Evolutionary conservation across 2,329 filamentous ascomycete species (phyloP), one percentile per base, ranked within the genome.

Genomic region (Ascochyta koolunga): DNA sequence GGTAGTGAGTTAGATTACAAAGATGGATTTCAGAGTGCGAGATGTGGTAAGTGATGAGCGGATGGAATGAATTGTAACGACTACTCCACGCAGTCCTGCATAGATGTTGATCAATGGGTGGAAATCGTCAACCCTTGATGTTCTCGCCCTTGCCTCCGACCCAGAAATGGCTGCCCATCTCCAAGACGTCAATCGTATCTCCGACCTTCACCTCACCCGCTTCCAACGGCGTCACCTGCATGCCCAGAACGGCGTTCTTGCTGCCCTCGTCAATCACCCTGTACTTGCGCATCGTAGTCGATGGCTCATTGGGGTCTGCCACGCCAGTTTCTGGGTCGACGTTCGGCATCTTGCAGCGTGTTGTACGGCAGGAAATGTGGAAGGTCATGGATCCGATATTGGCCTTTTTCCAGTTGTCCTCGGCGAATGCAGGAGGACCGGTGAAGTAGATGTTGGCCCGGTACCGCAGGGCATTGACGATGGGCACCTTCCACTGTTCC

Each of bases 371-470:
- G 0, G 85, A 79, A 10, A 84, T 76, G 55, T 85, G 79, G 51
- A 82, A 83, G 13, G 78, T 77, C 2, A 58, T 33, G 0, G 78
- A 78, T 7, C 78, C 81, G 61, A 65, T 56, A 4, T 44, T 54
- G 32, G 90, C 79, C 24, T 76, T 78, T 57, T 84, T 86, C 89
- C 89, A 92, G 8, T 77, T 78, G 47, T 92, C 89, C 71, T 93
- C 89, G 16, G 85, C 82, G 64, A 89, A 91, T 4, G 86, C 79
- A 1, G 82, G 77, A 0, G 82, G 79, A 3, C 88, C 87, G 4
- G 85, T 83, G 43, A 90, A 75, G 61, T 90, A 86, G 29, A 93
- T 85, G 64, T 93, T 92, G 32, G 89, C 83, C 21, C 89, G 82
- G 73, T 90, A 92, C 11, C 87, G 82, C 15, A 82, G 76, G 8